These are phyloP conservation scores for Gymnopilus junonius DNA, from an alignment of 768 basidiomycete genomes.

Conservation along the genomic window DNA sequence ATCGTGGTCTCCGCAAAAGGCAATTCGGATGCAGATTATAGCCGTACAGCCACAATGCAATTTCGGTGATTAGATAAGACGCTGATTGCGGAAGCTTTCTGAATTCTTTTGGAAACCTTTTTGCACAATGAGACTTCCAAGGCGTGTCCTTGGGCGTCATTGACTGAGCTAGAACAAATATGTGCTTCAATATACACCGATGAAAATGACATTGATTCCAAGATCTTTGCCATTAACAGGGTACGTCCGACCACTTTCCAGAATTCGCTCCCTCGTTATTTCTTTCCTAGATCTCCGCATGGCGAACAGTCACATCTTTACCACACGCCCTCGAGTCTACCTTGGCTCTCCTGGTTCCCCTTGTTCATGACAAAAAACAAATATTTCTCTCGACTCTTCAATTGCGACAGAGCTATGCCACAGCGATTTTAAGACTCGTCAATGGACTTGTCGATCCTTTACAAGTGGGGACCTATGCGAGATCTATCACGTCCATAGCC, in stretches of 20 bases:
- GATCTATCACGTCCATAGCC: constrained; percentile 90
- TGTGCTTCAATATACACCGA: constrained; percentile 71
- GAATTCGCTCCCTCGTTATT: background rate
- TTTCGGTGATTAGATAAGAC: constrained; percentile 8
- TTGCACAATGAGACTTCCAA: constrained; percentile 20
- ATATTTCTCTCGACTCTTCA: constrained; percentile 43
- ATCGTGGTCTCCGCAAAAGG: constrained; percentile 26
- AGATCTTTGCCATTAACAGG: constrained; percentile 47
- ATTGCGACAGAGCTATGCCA: constrained; percentile 78
- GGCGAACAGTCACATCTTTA: constrained; percentile 74
- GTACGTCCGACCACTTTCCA: constrained; percentile 42
- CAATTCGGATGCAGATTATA: constrained; percentile 16
- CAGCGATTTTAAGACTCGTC: constrained; percentile 85
- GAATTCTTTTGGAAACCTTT: background rate
- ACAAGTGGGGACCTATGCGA: constrained; percentile 86
- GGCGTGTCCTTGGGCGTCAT: constrained; percentile 20
- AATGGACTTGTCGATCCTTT: constrained; percentile 96
- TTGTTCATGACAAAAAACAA: constrained; percentile 54
- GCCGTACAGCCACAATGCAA: constrained; percentile 16
- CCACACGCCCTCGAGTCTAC: constrained; percentile 83
- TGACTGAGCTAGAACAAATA: constrained; percentile 16
- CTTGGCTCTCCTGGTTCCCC: constrained; percentile 61
- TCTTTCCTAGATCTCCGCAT: constrained; percentile 67
- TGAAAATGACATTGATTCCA: constrained; percentile 54
- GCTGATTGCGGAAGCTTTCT: constrained; percentile 9